These are phyloP conservation scores for Dendrocalamus sinicus DNA, from an alignment of 176 grass and related monocot species.

Conservation along the genomic window DNA sequence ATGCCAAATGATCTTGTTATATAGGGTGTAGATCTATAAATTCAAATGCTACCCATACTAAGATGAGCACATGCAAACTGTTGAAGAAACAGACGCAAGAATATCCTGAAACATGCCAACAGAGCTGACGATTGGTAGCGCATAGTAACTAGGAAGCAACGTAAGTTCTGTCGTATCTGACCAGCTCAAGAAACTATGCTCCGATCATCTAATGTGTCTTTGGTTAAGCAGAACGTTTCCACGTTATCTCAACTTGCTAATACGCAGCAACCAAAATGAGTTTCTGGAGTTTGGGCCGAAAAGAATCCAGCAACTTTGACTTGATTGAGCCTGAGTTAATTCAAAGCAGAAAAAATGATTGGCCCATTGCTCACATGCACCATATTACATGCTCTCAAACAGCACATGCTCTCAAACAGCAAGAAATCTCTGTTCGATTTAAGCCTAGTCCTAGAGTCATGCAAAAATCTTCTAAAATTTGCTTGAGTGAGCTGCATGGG, in stretches of 20 bases:
- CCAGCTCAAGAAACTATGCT: slow-evolving; percentile 9
- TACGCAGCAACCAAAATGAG: background rate
- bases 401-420: slow-evolving; percentile 1
- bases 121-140: background rate
- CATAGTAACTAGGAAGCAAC: background rate
- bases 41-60: background rate
- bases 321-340: background rate
- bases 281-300: background rate
- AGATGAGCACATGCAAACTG: background rate
- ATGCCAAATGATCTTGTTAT: background rate
- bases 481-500: background rate
- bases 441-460: background rate
- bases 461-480: background rate
- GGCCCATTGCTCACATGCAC: background rate
- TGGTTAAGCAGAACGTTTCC: background rate
- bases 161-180: background rate
- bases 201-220: background rate
- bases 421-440: background rate
- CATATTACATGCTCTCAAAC: background rate
- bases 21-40: background rate
- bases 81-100: background rate
- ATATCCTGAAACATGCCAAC: background rate
- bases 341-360: background rate
- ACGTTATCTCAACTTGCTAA: background rate
- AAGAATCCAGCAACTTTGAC: background rate